Percentiles rank a stretch among this genome's conserved stretches.
Conservation (phyloP, 306 rosid species). For the Cucumis cinereus region DNA sequence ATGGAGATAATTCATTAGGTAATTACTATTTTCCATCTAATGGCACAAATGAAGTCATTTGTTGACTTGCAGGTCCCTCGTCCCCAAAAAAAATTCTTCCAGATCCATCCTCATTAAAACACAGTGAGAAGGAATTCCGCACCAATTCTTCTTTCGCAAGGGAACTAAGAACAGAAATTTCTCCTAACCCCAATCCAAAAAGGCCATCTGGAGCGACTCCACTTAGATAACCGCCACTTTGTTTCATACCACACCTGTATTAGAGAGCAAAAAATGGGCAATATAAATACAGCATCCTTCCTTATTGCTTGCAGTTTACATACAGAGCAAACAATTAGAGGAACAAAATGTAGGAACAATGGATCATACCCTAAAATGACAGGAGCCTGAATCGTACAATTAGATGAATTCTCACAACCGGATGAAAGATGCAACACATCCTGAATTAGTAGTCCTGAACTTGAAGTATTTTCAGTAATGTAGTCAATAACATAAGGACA, state of each 20-base stretch:
- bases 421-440: slow-evolving; percentile 72
- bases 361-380: slow-evolving; percentile 64
- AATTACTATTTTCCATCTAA: slow-evolving; percentile 57
- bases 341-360: slow-evolving; percentile 8
- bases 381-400: slow-evolving; percentile 54
- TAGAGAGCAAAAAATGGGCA: slow-evolving; percentile 2
- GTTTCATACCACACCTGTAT: slow-evolving; percentile 92
- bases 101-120: slow-evolving; percentile 58
- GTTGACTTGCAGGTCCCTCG: slow-evolving; percentile 58
- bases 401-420: slow-evolving; percentile 23
- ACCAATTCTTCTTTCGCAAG: slow-evolving; percentile 71
- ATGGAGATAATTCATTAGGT: not conserved
- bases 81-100: slow-evolving; percentile 90
- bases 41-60: slow-evolving; percentile 62
- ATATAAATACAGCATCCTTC: not conserved
- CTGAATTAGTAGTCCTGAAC: slow-evolving; percentile 83
- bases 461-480: slow-evolving; percentile 67
- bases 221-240: slow-evolving; percentile 84
- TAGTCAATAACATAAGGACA: slow-evolving; percentile 59
- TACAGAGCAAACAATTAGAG: not conserved
- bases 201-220: slow-evolving; percentile 96
- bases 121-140: slow-evolving; percentile 70
- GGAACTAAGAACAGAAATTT: slow-evolving; percentile 68
- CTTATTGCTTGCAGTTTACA: not conserved
- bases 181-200: slow-evolving; percentile 82